These are phyloP conservation scores for Eimeria brunetti DNA, from an alignment of 169 alveolate species.

Conservation along the genomic window DNA sequence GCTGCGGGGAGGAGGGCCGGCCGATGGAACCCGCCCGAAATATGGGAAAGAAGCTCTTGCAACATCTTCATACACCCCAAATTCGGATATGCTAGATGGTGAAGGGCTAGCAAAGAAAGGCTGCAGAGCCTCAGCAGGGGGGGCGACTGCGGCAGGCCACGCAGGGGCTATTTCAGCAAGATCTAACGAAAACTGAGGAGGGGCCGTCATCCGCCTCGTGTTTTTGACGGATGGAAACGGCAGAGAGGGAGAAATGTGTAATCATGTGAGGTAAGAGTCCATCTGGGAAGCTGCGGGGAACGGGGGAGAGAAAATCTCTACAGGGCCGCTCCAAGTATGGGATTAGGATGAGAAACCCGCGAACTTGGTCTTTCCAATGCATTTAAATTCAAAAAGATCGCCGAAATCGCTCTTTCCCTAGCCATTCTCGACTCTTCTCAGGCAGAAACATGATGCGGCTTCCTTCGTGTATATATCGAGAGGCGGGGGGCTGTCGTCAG, in stretches of 20 bases:
- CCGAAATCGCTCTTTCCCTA: neutral
- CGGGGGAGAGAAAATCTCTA: constrained; percentile 6
- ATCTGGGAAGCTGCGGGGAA: constrained; percentile 45
- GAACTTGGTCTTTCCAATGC: neutral
- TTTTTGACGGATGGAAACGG: constrained; percentile 44
- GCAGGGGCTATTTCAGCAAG: constrained; percentile 22
- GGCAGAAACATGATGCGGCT: constrained; percentile 5
- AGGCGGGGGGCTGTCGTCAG: constrained; percentile 27
- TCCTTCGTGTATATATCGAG: constrained; percentile 15
- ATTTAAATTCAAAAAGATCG: neutral
- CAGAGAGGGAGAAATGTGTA: neutral
- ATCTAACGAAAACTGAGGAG: constrained; percentile 3
- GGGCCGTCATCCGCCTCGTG: constrained; percentile 54
- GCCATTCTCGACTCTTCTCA: neutral
- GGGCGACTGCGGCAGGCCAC: constrained; percentile 17
- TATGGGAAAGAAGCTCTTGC: neutral
- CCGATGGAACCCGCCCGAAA: neutral
- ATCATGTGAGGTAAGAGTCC: constrained; percentile 29
- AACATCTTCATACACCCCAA: neutral
- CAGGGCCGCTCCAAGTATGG: neutral
- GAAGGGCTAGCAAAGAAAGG: neutral
- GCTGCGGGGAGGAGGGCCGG: neutral
- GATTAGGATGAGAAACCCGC: neutral
- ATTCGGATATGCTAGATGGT: neutral
- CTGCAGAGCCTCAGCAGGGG: neutral